A percentile compares a stretch with the other conserved stretches of the same genome.
These are phyloP conservation scores for Biscogniauxia mediterranea DNA, from an alignment of 2,329 filamentous ascomycete genomes.

Conservation along the genomic window DNA sequence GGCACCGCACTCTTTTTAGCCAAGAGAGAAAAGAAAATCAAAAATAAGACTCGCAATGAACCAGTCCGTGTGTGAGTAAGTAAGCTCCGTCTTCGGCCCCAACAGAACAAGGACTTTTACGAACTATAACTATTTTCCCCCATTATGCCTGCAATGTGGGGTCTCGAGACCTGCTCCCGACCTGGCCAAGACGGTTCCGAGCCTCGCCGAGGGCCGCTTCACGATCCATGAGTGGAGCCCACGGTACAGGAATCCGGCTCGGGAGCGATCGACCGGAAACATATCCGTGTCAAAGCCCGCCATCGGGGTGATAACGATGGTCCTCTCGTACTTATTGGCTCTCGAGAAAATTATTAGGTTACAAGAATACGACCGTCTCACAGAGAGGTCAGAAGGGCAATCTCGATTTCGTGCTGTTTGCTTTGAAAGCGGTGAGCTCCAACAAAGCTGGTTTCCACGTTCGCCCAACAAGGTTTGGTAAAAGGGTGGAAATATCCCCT, in stretches of 20 bases:
- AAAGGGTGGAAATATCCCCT: neutral
- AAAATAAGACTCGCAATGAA: conserved; percentile 9
- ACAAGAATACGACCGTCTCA: too few species aligned
- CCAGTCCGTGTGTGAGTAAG: neutral
- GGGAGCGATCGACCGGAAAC: conserved; percentile 14
- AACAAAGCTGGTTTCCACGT: neutral
- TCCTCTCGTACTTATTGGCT: neutral
- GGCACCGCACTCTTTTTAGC: conserved; percentile 5
- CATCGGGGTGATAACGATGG: neutral
- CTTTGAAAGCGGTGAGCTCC: neutral
- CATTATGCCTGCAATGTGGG: neutral
- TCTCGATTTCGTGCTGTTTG: neutral
- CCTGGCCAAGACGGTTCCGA: conserved; percentile 23
- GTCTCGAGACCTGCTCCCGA: conserved; percentile 8
- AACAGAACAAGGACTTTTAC: conserved; percentile 10
- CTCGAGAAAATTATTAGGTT: neutral
- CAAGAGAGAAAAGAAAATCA: neutral
- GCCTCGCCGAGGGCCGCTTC: conserved; percentile 15
- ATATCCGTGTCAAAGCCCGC: neutral
- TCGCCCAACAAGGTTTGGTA: neutral
- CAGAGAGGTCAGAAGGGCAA: neutral
- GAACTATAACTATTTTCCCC: conserved; percentile 16
- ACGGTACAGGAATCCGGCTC: conserved; percentile 20
- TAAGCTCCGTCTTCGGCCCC: conserved; percentile 25
- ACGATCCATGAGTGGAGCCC: conserved; percentile 16